These are phyloP conservation scores for Sporisorium exsertum DNA, from an alignment of 1,284 basidiomycete genomes.

Conservation along the genomic window DNA sequence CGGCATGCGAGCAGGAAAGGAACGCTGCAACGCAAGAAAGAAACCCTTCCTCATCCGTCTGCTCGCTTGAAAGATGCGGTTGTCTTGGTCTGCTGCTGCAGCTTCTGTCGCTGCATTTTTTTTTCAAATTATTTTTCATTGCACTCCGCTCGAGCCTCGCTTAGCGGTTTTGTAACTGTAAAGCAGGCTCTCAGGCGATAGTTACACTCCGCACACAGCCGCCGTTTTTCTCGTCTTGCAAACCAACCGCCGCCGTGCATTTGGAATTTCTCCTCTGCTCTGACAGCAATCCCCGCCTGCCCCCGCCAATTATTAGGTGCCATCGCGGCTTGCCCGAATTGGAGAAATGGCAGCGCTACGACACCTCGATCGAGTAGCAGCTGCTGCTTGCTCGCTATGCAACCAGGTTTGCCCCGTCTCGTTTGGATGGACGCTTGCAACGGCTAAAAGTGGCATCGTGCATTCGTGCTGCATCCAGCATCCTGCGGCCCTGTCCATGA, in stretches of 20 bases:
- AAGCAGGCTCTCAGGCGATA: too few relatives aligned
- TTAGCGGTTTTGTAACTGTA: neutral
- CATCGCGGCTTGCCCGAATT: neutral
- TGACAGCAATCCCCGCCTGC: slow-evolving; percentile 4
- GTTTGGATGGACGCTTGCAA: neutral
- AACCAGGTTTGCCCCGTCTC: slow-evolving; percentile 6
- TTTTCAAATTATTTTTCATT: neutral
- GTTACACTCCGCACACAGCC: neutral
- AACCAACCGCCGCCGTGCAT: neutral
- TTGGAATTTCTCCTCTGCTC: slow-evolving; percentile 1
- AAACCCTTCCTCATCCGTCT: slow-evolving; percentile 3
- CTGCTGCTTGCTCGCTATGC: neutral
- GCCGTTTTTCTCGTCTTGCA: neutral
- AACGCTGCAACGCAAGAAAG: neutral
- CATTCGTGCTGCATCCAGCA: neutral
- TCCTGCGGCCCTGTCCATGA: neutral
- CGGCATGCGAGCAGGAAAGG: neutral
- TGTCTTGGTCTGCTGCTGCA: neutral
- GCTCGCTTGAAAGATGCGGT: neutral
- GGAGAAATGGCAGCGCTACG: neutral
- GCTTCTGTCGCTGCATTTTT: neutral
- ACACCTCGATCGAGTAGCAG: too few relatives aligned
- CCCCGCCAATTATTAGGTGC: neutral
- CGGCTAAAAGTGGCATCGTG: neutral
- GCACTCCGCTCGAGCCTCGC: slow-evolving; percentile 2